phyloP scores from a whole-genome alignment of 495 filamentous ascomycete species.

The Penicillium subrubescens region DNA sequence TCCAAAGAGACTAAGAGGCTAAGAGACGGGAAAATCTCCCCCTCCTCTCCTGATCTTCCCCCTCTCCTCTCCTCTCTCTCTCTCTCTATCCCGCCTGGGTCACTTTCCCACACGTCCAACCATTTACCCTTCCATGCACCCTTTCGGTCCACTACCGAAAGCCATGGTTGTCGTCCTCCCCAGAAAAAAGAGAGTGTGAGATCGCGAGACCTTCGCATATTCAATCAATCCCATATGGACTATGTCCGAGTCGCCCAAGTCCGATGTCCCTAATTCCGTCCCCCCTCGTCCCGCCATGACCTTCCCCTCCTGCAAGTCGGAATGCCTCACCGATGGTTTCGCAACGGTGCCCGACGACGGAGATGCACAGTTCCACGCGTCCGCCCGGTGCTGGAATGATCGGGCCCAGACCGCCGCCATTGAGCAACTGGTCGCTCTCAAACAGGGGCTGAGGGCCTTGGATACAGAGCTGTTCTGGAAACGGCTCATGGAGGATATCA shows the following conservation, averaged over 20 bases:
- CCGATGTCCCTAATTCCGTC: slow-evolving; percentile 39
- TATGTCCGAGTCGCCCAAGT: slow-evolving; percentile 44
- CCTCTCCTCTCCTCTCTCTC: neutral
- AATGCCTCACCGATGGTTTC: slow-evolving; percentile 47
- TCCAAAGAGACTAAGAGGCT: too few species aligned
- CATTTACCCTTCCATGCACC: slow-evolving; percentile 8
- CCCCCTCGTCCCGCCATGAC: slow-evolving; percentile 33
- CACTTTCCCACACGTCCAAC: slow-evolving; percentile 5
- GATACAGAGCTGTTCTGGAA: slow-evolving; percentile 68
- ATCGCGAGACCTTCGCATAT: neutral
- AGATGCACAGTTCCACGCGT: slow-evolving; percentile 52
- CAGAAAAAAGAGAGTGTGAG: slow-evolving; percentile 13
- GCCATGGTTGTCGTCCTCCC: slow-evolving; percentile 37
- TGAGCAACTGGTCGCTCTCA: slow-evolving; percentile 64
- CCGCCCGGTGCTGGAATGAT: slow-evolving; percentile 49
- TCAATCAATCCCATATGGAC: slow-evolving; percentile 26
- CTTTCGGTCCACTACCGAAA: slow-evolving; percentile 6
- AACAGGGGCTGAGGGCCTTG: slow-evolving; percentile 55
- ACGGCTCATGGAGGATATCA: slow-evolving; percentile 66
- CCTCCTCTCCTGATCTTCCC: neutral
- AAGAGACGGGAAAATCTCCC: slow-evolving; percentile 24
- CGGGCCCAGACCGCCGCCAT: slow-evolving; percentile 61
- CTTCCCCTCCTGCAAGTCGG: slow-evolving; percentile 42
- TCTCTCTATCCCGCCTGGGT: slow-evolving; percentile 18
- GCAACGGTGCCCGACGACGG: slow-evolving; percentile 46